phyloP scores from a whole-genome alignment of 2,329 filamentous ascomycete genomes.

The Cordyceps javanica region DNA sequence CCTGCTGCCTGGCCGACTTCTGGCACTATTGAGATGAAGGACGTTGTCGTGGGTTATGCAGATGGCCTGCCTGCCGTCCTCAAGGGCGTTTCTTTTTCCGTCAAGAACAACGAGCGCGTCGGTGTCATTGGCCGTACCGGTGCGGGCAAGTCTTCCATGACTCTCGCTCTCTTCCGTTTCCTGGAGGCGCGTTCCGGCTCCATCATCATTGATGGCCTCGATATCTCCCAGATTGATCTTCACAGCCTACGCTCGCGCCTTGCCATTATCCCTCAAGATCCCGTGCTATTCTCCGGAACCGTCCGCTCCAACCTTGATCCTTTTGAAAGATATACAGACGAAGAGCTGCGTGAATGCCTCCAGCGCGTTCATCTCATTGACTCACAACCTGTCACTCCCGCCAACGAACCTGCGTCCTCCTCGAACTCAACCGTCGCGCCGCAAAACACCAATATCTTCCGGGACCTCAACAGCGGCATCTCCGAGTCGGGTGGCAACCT shows the following conservation, averaged over 20 bases:
- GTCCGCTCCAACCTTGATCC: conserved; percentile 72
- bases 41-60: conserved; percentile 68
- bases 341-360: conserved; percentile 63
- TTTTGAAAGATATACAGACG: conserved; percentile 63
- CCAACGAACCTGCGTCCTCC: conserved; percentile 32
- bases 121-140: conserved; percentile 76
- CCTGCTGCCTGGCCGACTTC: conserved; percentile 71
- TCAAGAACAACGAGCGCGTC: conserved; percentile 61
- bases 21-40: conserved; percentile 65
- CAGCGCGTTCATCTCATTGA: conserved; percentile 62
- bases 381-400: conserved; percentile 33
- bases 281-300: conserved; percentile 75
- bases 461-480: conserved; percentile 54
- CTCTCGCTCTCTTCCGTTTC: conserved; percentile 72
- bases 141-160: conserved; percentile 71
- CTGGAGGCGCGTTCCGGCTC: conserved; percentile 60
- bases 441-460: conserved; percentile 61
- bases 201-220: conserved; percentile 65
- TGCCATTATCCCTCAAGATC: conserved; percentile 76
- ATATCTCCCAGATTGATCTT: conserved; percentile 66
- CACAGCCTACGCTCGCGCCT: conserved; percentile 66
- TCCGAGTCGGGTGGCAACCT: conserved; percentile 69
- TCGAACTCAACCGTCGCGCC: conserved; percentile 25
- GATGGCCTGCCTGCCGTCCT: conserved; percentile 64
- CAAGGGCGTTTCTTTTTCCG: conserved; percentile 60